Conservation (phyloP, 2,329 filamentous ascomycete species). For the Aspergillus japonicus region DNA sequence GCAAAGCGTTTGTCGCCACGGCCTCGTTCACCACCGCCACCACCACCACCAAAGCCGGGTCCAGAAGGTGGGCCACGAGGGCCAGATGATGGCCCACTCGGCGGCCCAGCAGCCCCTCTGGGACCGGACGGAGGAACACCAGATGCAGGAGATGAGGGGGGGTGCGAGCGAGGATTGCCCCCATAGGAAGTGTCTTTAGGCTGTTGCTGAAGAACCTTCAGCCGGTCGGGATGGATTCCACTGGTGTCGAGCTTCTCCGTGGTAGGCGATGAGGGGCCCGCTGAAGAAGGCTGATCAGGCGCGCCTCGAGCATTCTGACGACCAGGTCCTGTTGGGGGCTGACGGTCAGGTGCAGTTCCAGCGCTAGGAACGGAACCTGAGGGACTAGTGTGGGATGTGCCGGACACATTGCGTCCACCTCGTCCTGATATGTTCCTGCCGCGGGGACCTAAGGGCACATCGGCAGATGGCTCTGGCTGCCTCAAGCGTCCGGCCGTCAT, state of each 20-base stretch:
- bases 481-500: slow-evolving; percentile 49
- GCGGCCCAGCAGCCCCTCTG: slow-evolving; percentile 35
- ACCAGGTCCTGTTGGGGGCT: slow-evolving; percentile 45
- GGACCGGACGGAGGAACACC: slow-evolving; percentile 43
- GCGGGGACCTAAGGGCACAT: slow-evolving; percentile 57
- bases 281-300: slow-evolving; percentile 31
- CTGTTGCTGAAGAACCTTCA: slow-evolving; percentile 45
- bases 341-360: slow-evolving; percentile 35
- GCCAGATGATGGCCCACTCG: slow-evolving; percentile 36
- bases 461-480: slow-evolving; percentile 36
- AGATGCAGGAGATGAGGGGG: slow-evolving; percentile 24
- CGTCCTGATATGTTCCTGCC: slow-evolving; percentile 40
- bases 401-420: slow-evolving; percentile 41
- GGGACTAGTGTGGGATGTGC: slow-evolving; percentile 19
- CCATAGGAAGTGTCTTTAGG: slow-evolving; percentile 21
- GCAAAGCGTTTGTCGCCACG: slow-evolving; percentile 49
- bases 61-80: slow-evolving; percentile 39
- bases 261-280: slow-evolving; percentile 34
- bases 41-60: slow-evolving; percentile 28
- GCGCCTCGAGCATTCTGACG: slow-evolving; percentile 38
- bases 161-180: slow-evolving; percentile 24
- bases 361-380: slow-evolving; percentile 24
- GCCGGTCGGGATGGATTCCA: slow-evolving; percentile 56
- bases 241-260: slow-evolving; percentile 37
- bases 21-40: slow-evolving; percentile 31